Base-by-base conservation (phyloP, 106 monocot species). In the Ottelia alismoides region DNA sequence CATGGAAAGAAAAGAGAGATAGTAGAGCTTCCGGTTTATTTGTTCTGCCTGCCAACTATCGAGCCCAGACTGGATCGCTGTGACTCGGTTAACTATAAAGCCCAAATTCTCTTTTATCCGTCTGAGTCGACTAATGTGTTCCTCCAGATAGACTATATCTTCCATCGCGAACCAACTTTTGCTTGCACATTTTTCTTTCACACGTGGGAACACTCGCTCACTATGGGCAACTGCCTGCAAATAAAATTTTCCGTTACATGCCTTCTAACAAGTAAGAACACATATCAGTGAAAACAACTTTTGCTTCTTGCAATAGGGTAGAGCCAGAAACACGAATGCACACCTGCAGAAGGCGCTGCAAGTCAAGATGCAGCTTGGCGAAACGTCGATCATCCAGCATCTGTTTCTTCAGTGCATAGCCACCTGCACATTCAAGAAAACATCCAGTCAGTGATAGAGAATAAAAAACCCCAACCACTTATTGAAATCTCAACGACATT, bases 11-110 rank as follows among this genome's bases (percentile, higher is more conserved):
- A 96, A 84, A 0, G 94, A 88, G 45, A 96, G 88, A 61, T 77
- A 88, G 52, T 96, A 96, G n/a, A 96, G 75, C 70, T 82, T 96
- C 26, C 74, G 66, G 64, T 96, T 96, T 53, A 96, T 88, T 69
- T 96, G 85, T 61, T 96, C 94, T 0, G 94, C 70, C 24, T 96
- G 88, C 94, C 94, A 88, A 27, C 94, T 88, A 61, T 84, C 94
- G 49, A 96, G 88, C 59, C 88, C 84, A 52, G 84, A 78, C 53
- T 88, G 84, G 74, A 88, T 67, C 14, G 94, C 84, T 17, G 78
- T 84, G n/a, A 94, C 78, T 20, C 88, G 68, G 60, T 78, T 96
- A 30, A 74, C 81, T 44, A 96, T 75, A 52, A 88, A 96, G 28
- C 88, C 88, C 24, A 96, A 43, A 53, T 85, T 96, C 74, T 85